Evolutionary conservation across 2,329 filamentous ascomycete species (phyloP).

Genomic region (Metarhizium guizhouense): DNA sequence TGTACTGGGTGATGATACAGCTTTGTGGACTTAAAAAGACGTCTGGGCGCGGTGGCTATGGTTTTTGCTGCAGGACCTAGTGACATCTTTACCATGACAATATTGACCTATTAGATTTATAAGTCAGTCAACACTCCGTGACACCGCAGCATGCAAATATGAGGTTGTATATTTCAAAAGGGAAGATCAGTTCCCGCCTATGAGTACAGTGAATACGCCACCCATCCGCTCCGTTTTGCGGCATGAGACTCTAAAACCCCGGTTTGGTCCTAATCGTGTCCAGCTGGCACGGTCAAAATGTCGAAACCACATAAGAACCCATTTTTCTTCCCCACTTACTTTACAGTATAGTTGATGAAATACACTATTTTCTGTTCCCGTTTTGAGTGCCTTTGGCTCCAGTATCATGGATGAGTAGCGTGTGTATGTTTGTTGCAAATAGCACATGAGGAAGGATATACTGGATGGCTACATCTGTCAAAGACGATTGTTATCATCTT

Average conservation of each 20-base stretch:
- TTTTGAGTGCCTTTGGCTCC: conserved; percentile 8
- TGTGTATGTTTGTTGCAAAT: neutral
- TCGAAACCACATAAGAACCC: neutral
- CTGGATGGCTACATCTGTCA: neutral
- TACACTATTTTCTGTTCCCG: neutral
- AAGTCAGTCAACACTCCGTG: too few species aligned
- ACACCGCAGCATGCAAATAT: neutral
- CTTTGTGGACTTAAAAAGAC: too few species aligned
- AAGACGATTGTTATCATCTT: conserved; percentile 13
- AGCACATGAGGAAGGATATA: neutral
- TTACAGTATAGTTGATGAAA: neutral
- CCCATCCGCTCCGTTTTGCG: neutral
- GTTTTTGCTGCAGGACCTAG: too few species aligned
- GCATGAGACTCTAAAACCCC: neutral
- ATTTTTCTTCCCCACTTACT: neutral
- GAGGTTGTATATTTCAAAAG: neutral
- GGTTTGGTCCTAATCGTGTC: neutral
- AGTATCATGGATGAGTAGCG: conserved; percentile 1
- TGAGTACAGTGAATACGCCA: neutral
- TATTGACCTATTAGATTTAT: too few species aligned
- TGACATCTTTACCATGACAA: too few species aligned
- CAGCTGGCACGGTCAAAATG: neutral
- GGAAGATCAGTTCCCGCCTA: neutral
- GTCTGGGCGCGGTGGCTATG: too few species aligned
- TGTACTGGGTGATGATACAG: too few species aligned